phyloP scores from a whole-genome alignment of 1,284 basidiomycete species.

The Rhodotorula sp. region DNA sequence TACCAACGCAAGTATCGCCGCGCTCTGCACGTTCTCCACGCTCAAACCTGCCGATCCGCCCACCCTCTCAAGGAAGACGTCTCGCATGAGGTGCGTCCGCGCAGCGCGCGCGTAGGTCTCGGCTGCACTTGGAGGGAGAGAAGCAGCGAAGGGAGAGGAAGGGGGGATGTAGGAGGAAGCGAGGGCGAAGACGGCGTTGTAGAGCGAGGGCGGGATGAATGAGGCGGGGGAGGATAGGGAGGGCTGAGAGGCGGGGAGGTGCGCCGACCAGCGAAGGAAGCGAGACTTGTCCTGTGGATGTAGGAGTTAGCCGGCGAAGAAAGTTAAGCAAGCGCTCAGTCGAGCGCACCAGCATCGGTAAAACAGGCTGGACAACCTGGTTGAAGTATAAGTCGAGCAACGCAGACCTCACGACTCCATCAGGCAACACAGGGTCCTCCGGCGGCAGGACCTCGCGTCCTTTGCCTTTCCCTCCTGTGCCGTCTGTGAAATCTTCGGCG shows the following conservation, averaged over 20 bases:
- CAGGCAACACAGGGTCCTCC: conserved; percentile 13
- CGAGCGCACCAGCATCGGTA: conserved; percentile 33
- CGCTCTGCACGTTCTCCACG: conserved; percentile 30
- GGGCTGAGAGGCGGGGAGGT: conserved; percentile 15
- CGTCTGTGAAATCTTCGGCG: background rate
- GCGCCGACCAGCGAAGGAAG: conserved; percentile 29
- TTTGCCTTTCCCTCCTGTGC: background rate
- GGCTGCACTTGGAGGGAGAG: conserved; percentile 58
- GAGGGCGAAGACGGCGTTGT: conserved; percentile 69
- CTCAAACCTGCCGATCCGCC: background rate
- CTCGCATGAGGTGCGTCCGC: conserved; percentile 16
- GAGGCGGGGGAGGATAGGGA: background rate
- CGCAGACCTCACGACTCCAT: conserved; percentile 13
- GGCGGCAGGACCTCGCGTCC: background rate
- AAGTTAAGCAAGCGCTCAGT: background rate
- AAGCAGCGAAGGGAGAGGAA: conserved; percentile 54
- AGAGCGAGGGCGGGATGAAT: conserved; percentile 46
- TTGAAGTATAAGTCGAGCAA: conserved; percentile 38
- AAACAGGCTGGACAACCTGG: conserved; percentile 29
- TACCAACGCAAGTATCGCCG: conserved; percentile 7
- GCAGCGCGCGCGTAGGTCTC: conserved; percentile 21
- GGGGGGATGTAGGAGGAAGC: conserved; percentile 72
- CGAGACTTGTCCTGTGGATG: conserved; percentile 40
- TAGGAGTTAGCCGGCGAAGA: conserved; percentile 39
- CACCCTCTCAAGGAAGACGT: background rate